Evolutionary conservation across 2,329 filamentous ascomycete genomes (phyloP), one percentile per base, ranked within the genome.

Genomic region (Ophiostoma piceae): DNA sequence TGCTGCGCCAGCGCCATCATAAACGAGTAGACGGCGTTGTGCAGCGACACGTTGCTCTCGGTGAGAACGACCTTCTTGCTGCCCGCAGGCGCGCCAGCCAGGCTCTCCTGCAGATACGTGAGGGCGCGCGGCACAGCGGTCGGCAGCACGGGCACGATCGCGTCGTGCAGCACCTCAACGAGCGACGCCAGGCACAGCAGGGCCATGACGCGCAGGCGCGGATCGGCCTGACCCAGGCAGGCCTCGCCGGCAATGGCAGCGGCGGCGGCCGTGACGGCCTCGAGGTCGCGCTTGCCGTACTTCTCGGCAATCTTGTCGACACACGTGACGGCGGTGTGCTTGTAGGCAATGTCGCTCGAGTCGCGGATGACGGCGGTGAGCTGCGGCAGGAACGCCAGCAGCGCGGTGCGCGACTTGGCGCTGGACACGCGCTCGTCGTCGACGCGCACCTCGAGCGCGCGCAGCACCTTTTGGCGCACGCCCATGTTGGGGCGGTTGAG

Each of bases 281-380:
- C 87, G 1, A 90, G 84, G 76, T 97, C 92, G 78, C 94, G 96
- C 82, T 95, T 96, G 74, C 95, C 96, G 77, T 97, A 98, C 78
- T 94, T 94, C 79, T 97, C 94, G 2, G 92, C 87, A 73, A 99
- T 96, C 78, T 92, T 92, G 80, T 97, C 94, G 64, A 98, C 90
- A 75, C 94, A 98, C 47, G 89, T 88, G 72, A 99, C 89, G 0
- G 94, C 92, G 12, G 92, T 92, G 75, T 93, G 90, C 79, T 94
- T 93, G 78, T 95, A 90, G 37, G 88, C 84, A 68, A 90, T 85
- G 74, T 95, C 89, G 41, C 85, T 82, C 7, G 91, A 90, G 67
- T 90, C 86, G 69, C 89, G 84, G 71, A 99, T 87, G 65, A 96
- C 91, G 26, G 85, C 84, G 22, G 91, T 92, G 72, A 97, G 84